These are phyloP conservation scores for Helotiales sp. DNA, from an alignment of 2,329 filamentous ascomycete species.

Conservation along the genomic window DNA sequence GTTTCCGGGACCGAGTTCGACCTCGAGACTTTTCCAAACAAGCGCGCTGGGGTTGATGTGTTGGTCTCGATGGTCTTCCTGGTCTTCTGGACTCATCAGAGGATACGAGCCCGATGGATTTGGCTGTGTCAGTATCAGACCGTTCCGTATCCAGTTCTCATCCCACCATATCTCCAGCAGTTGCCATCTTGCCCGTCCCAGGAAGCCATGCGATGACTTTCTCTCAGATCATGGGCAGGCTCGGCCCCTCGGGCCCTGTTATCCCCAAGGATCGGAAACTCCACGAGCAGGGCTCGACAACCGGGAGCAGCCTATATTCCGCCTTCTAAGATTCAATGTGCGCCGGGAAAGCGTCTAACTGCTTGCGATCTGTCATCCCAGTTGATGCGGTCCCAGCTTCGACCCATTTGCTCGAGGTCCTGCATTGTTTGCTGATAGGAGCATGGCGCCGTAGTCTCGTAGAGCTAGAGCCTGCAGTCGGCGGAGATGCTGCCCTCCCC, in stretches of 20 bases:
- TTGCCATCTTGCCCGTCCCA: background rate
- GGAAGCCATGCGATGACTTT: background rate
- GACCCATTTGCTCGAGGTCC: background rate
- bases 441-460: background rate
- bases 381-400: constrained; percentile 2
- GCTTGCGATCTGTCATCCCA: background rate
- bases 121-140: constrained; percentile 13
- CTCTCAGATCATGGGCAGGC: background rate
- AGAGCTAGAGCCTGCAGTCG: background rate
- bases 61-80: no score
- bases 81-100: no score
- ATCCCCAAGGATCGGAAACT: background rate
- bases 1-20: background rate
- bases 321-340: constrained; percentile 10
- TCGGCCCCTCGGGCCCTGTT: constrained; percentile 2
- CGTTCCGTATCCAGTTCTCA: constrained; percentile 7
- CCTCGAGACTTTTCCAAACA: background rate
- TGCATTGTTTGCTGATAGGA: background rate
- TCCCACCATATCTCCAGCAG: background rate
- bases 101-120: background rate
- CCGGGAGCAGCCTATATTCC: constrained; percentile 16
- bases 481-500: background rate
- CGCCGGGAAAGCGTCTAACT: constrained; percentile 4
- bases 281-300: constrained; percentile 3
- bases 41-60: background rate